A percentile compares a stretch with the other conserved stretches of the same genome.
Evolutionary conservation across 192 early-diverging fungal species (phyloP).

Genomic region (Coemansia biformis): DNA sequence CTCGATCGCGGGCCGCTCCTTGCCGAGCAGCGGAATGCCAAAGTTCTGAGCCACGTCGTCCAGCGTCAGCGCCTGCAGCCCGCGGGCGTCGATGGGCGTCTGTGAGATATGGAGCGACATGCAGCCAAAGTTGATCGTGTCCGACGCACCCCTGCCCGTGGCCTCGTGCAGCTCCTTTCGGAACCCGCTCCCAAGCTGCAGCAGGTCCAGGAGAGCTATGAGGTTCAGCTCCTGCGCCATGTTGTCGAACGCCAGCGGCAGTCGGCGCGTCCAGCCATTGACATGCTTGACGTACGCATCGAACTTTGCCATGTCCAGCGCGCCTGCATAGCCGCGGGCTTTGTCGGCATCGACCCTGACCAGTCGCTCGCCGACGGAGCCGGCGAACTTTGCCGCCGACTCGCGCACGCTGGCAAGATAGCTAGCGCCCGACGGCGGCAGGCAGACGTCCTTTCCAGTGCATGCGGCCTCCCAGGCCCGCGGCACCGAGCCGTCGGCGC

Average conservation of each 20-base stretch:
- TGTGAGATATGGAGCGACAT: constrained; percentile 79
- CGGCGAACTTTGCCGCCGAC: constrained; percentile 27
- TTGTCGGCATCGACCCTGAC: constrained; percentile 34
- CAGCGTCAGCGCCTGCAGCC: constrained; percentile 55
- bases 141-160: constrained; percentile 63
- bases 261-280: constrained; percentile 51
- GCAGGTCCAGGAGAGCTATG: constrained; percentile 65
- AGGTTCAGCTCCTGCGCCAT: constrained; percentile 72
- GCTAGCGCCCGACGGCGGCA: constrained; percentile 20
- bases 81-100: constrained; percentile 53
- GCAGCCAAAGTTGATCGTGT: constrained; percentile 73
- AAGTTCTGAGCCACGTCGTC: constrained; percentile 64
- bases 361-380: constrained; percentile 12
- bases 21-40: constrained; percentile 63
- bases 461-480: constrained; percentile 28
- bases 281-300: constrained; percentile 25
- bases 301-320: constrained; percentile 32
- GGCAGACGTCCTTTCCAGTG: constrained; percentile 12
- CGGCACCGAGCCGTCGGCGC: constrained; percentile 10
- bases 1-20: constrained; percentile 54
- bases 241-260: constrained; percentile 75
- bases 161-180: constrained; percentile 59
- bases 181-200: constrained; percentile 77
- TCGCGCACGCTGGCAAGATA: constrained; percentile 40
- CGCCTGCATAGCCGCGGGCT: constrained; percentile 28